Evolutionary conservation across 1,284 basidiomycete species (phyloP).

Genomic region (Amylostereum areolatum): DNA sequence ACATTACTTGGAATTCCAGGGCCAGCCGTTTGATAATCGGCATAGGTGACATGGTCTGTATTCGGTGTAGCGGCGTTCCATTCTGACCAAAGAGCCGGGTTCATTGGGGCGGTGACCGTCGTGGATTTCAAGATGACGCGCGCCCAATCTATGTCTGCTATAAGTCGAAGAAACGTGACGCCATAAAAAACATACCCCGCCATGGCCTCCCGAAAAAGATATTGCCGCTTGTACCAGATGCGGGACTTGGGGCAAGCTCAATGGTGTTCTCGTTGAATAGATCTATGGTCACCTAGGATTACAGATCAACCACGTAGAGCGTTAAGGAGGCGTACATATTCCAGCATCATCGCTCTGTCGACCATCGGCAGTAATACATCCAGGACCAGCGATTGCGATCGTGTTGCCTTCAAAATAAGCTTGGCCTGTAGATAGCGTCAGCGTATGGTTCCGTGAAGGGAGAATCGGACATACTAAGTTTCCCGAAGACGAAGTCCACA

Average conservation of each 20-base stretch:
- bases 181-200: constrained; percentile 15
- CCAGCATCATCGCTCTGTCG: constrained; percentile 39
- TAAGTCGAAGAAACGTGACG: background rate
- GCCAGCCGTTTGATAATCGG: constrained; percentile 39
- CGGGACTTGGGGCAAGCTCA: constrained; percentile 37
- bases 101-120: constrained; percentile 34
- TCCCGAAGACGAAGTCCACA: constrained; percentile 39
- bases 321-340: constrained; percentile 30
- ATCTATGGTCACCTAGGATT: constrained; percentile 21
- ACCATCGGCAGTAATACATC: constrained; percentile 48
- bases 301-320: background rate
- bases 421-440: constrained; percentile 15
- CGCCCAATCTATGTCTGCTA: constrained; percentile 15
- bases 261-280: constrained; percentile 43
- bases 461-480: constrained; percentile 3
- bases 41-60: constrained; percentile 39
- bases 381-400: constrained; percentile 31
- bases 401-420: constrained; percentile 44
- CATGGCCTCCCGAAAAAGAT: constrained; percentile 47
- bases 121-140: constrained; percentile 23
- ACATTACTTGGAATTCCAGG: constrained; percentile 27
- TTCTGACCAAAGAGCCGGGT: constrained; percentile 40
- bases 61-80: constrained; percentile 34
- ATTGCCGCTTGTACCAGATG: constrained; percentile 9
- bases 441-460: background rate